These are phyloP conservation scores for Lipomyces chichibuensis DNA, from an alignment of 805 yeast species.

Conservation along the genomic window DNA sequence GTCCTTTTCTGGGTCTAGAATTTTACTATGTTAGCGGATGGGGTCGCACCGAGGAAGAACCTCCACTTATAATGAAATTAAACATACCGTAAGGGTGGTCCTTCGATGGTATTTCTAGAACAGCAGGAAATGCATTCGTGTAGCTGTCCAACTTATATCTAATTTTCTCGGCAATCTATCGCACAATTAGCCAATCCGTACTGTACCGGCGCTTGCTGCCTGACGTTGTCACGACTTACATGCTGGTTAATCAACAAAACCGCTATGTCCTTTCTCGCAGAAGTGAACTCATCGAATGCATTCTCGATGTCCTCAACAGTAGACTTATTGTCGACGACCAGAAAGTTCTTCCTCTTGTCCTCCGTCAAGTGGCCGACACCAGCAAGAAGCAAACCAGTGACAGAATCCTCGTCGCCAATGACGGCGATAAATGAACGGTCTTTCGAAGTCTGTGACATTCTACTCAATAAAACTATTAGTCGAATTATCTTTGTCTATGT, in stretches of 20 bases:
- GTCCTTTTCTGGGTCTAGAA: slow-evolving; percentile 89
- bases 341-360: slow-evolving; percentile 72
- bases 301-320: slow-evolving; percentile 71
- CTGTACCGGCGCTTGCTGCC: background rate
- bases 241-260: slow-evolving; percentile 92
- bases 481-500: background rate
- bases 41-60: background rate
- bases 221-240: slow-evolving; percentile 33
- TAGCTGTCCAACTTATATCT: slow-evolving; percentile 79
- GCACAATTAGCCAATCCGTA: background rate
- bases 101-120: slow-evolving; percentile 94
- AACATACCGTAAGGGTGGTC: slow-evolving; percentile 81
- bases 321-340: slow-evolving; percentile 79
- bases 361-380: slow-evolving; percentile 84
- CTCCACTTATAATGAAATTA: background rate
- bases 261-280: slow-evolving; percentile 83
- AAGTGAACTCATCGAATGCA: slow-evolving; percentile 75
- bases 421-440: slow-evolving; percentile 88
- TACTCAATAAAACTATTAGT: background rate
- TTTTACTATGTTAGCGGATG: background rate
- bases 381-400: slow-evolving; percentile 92
- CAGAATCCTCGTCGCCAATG: slow-evolving; percentile 96
- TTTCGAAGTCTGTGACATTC: slow-evolving; percentile 39
- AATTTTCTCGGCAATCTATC: slow-evolving; percentile 77
- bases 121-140: slow-evolving; percentile 92